phyloP scores from a whole-genome alignment of 164 flowering plant genomes.

The Berberis thunbergii region DNA sequence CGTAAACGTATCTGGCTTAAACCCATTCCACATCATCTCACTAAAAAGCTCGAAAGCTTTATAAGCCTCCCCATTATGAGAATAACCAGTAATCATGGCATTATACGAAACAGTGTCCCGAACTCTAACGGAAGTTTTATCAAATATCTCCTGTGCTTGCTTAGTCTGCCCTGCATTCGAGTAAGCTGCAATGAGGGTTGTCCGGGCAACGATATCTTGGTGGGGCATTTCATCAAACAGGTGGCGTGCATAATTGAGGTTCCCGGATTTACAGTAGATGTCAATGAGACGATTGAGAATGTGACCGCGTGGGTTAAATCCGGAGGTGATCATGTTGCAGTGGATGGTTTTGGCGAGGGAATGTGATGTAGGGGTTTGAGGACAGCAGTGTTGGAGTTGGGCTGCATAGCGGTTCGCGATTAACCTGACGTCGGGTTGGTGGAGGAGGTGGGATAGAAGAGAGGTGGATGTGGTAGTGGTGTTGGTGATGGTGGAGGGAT shows the following conservation, averaged over 20 bases:
- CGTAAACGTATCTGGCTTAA: slow-evolving; percentile 47
- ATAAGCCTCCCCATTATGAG: slow-evolving; percentile 44
- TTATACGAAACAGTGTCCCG: slow-evolving; percentile 58
- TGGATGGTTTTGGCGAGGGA: slow-evolving; percentile 35
- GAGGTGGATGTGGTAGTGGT: not conserved
- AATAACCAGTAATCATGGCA: slow-evolving; percentile 60
- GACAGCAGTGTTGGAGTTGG: slow-evolving; percentile 33
- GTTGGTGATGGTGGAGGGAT: too few relatives aligned
- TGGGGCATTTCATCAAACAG: slow-evolving; percentile 56
- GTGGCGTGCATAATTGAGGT: slow-evolving; percentile 32
- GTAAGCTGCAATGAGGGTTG: slow-evolving; percentile 55
- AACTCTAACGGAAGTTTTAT: slow-evolving; percentile 29
- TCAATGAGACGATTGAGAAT: slow-evolving; percentile 60
- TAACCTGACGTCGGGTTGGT: slow-evolving; percentile 19
- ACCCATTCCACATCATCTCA: slow-evolving; percentile 33
- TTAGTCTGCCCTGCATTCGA: slow-evolving; percentile 27
- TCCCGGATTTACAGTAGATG: slow-evolving; percentile 39
- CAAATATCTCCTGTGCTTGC: slow-evolving; percentile 36
- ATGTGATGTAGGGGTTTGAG: slow-evolving; percentile 18
- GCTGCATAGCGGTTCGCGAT: slow-evolving; percentile 42
- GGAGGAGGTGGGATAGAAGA: slow-evolving; percentile 3
- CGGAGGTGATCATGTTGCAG: slow-evolving; percentile 57
- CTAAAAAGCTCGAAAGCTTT: slow-evolving; percentile 38
- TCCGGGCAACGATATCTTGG: slow-evolving; percentile 56
- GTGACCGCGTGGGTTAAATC: slow-evolving; percentile 47